Conservation (phyloP, 2,329 filamentous ascomycete species). For the Cytospora chrysosperma region DNA sequence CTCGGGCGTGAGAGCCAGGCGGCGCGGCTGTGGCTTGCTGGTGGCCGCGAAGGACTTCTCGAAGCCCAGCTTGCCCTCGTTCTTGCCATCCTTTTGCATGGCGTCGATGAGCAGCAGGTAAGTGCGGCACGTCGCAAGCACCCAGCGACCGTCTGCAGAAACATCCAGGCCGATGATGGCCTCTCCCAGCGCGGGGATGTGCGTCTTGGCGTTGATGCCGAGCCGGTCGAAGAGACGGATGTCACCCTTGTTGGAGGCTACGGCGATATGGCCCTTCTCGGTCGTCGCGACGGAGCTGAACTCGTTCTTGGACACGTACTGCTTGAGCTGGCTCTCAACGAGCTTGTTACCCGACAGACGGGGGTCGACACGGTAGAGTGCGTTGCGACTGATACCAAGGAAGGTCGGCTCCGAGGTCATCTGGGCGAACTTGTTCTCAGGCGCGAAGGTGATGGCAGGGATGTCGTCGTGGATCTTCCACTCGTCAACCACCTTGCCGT, state of each 20-base stretch:
- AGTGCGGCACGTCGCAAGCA: constrained; percentile 89
- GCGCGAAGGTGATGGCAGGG: constrained; percentile 84
- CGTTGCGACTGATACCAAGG: constrained; percentile 87
- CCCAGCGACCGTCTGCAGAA: constrained; percentile 92
- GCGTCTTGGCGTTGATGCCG: constrained; percentile 95
- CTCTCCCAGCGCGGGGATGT: constrained; percentile 92
- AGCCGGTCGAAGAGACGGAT: constrained; percentile 93
- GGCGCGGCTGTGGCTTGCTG: constrained; percentile 87
- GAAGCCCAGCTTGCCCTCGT: constrained; percentile 96
- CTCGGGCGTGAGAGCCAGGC: constrained; percentile 81
- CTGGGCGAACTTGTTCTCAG: constrained; percentile 97
- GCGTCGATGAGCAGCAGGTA: constrained; percentile 94
- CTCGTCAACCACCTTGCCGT: constrained; percentile 96
- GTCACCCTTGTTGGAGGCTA: constrained; percentile 96
- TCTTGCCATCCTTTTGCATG: constrained; percentile 88
- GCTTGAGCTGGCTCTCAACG: constrained; percentile 89
- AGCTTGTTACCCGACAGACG: constrained; percentile 88
- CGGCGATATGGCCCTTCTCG: constrained; percentile 93
- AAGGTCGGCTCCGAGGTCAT: constrained; percentile 96
- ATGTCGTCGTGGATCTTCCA: constrained; percentile 99
- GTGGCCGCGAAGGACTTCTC: constrained; percentile 92
- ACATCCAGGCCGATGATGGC: constrained; percentile 94
- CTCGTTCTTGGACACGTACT: constrained; percentile 95
- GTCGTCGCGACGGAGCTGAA: constrained; percentile 94
- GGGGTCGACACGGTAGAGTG: constrained; percentile 90